Evolutionary conservation across 768 basidiomycete genomes (phyloP).

Genomic region (Pleurotus salmoneostramineus): DNA sequence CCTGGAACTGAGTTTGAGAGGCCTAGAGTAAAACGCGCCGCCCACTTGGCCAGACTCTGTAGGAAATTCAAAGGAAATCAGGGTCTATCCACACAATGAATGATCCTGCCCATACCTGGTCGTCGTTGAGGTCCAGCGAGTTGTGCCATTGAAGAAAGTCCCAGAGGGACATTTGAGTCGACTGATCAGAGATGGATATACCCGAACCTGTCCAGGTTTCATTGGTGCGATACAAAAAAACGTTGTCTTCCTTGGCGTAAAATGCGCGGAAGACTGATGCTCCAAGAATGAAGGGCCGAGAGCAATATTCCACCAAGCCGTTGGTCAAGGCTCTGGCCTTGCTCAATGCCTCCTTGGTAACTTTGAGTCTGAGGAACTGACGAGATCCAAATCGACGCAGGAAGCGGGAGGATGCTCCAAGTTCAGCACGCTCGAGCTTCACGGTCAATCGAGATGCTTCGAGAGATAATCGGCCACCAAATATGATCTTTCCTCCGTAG

Average conservation of each 20-base stretch:
- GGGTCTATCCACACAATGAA: too few relatives aligned
- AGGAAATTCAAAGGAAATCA: constrained; percentile 3
- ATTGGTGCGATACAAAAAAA: constrained; percentile 54
- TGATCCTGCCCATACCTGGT: constrained; percentile 30
- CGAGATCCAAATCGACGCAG: constrained; percentile 61
- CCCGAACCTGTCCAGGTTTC: constrained; percentile 26
- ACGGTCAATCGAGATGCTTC: constrained; percentile 26
- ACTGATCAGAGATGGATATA: background rate
- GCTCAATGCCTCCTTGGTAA: constrained; percentile 26
- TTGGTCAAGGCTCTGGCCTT: constrained; percentile 15
- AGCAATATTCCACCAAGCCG: constrained; percentile 35
- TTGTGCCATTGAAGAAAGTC: constrained; percentile 45
- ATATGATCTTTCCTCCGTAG: constrained; percentile 63
- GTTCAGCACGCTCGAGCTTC: constrained; percentile 40
- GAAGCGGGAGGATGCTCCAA: constrained; percentile 56
- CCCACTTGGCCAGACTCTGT: constrained; percentile 48
- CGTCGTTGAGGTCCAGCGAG: constrained; percentile 26
- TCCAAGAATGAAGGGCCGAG: constrained; percentile 48
- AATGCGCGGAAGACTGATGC: constrained; percentile 56
- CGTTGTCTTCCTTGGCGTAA: constrained; percentile 53
- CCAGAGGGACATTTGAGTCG: constrained; percentile 23
- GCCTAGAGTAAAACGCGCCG: constrained; percentile 41
- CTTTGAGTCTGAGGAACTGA: constrained; percentile 47
- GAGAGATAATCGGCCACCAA: constrained; percentile 28
- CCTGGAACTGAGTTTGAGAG: constrained; percentile 50